phyloP scores from a whole-genome alignment of 345 rosid species.

The Lumnitzera racemosa region DNA sequence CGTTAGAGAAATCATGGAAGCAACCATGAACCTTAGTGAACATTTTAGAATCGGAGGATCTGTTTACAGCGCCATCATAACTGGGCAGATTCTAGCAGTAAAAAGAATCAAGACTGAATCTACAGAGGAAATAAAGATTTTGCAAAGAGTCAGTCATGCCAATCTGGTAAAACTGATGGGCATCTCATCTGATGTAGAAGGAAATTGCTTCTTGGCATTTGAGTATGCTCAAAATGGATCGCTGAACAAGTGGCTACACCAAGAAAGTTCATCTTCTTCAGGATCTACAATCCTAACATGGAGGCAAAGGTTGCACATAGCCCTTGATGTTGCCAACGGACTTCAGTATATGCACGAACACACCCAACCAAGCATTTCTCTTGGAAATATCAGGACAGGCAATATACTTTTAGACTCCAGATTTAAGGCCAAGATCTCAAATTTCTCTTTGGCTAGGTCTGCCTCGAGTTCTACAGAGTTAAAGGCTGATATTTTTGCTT shows the following conservation, averaged over 20 bases:
- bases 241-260: slow-evolving; percentile 39
- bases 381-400: slow-evolving; percentile 42
- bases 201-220: slow-evolving; percentile 44
- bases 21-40: slow-evolving; percentile 38
- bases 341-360: slow-evolving; percentile 61
- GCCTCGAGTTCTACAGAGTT: slow-evolving; percentile 22
- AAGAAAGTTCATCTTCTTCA: slow-evolving; percentile 10
- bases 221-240: slow-evolving; percentile 62
- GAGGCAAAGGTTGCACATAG: slow-evolving; percentile 44
- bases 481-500: slow-evolving; percentile 50
- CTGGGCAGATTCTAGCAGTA: slow-evolving; percentile 38
- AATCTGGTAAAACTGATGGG: slow-evolving; percentile 55
- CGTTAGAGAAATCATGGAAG: slow-evolving; percentile 28
- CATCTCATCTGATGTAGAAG: slow-evolving; percentile 27
- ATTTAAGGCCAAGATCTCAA: slow-evolving; percentile 52
- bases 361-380: slow-evolving; percentile 45
- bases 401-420: slow-evolving; percentile 46
- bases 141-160: slow-evolving; percentile 53
- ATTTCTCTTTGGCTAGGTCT: slow-evolving; percentile 41
- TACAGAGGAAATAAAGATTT: slow-evolving; percentile 41
- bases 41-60: slow-evolving; percentile 38
- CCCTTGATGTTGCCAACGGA: slow-evolving; percentile 56
- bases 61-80: slow-evolving; percentile 38
- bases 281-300: slow-evolving; percentile 25
- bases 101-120: slow-evolving; percentile 37